Conservation (phyloP, 164 flowering plant genomes). For the Berberis thunbergii region DNA sequence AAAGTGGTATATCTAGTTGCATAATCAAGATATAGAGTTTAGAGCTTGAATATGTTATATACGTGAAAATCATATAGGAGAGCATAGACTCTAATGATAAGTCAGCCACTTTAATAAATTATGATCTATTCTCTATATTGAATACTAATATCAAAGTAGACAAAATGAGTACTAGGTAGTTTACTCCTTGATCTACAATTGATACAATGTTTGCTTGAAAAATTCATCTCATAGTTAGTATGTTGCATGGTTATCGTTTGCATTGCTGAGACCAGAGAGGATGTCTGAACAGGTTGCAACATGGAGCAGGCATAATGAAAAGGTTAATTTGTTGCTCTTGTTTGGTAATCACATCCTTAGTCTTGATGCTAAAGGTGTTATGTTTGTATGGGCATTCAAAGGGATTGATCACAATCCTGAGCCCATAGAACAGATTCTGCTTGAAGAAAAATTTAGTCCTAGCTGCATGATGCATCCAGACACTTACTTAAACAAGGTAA, state of each 20-base stretch:
- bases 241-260: background rate
- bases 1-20: too few species aligned
- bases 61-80: too few species aligned
- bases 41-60: too few species aligned
- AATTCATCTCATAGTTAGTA: background rate
- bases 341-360: slow-evolving; percentile 87
- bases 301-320: slow-evolving; percentile 79
- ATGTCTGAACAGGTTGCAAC: slow-evolving; percentile 67
- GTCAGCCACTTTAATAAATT: too few species aligned
- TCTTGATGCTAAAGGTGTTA: slow-evolving; percentile 63
- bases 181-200: too few species aligned
- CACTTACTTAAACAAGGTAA: slow-evolving; percentile 91
- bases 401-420: slow-evolving; percentile 48
- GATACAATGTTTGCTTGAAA: background rate
- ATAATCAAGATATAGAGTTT: too few species aligned
- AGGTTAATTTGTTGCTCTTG: slow-evolving; percentile 58
- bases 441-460: slow-evolving; percentile 57
- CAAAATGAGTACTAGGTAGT: too few species aligned
- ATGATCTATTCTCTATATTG: too few species aligned
- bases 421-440: slow-evolving; percentile 57
- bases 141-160: too few species aligned
- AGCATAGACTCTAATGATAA: too few species aligned
- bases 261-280: background rate
- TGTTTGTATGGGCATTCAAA: slow-evolving; percentile 87
- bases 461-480: slow-evolving; percentile 93